Evolutionary conservation across 352 stramenopile species (phyloP).

Genomic region (Phytophthora pisi): DNA sequence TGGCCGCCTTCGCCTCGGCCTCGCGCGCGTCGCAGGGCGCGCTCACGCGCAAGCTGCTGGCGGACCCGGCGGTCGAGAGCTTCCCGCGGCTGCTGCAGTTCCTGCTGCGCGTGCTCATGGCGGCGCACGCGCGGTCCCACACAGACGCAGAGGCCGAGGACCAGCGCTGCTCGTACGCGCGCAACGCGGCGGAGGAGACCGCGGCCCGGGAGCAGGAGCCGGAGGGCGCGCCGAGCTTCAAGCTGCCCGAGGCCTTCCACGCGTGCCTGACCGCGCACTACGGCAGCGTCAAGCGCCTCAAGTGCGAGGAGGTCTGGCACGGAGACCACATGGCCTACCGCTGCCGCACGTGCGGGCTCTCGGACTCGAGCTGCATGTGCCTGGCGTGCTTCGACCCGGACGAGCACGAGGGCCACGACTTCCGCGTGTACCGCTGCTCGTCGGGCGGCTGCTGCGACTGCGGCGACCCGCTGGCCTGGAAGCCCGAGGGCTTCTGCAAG

Average conservation of each 20-base stretch:
- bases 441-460: conserved; percentile 86
- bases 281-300: conserved; percentile 71
- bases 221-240: conserved; percentile 38
- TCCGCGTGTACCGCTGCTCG: conserved; percentile 79
- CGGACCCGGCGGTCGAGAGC: conserved; percentile 18
- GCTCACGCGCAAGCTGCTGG: conserved; percentile 40
- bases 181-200: not conserved
- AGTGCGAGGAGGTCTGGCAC: conserved; percentile 89
- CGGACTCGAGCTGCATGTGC: conserved; percentile 90
- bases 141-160: not conserved
- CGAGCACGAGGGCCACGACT: conserved; percentile 84
- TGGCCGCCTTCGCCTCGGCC: conserved; percentile 49
- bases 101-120: conserved; percentile 66
- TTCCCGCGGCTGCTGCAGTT: conserved; percentile 70
- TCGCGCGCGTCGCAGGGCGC: conserved; percentile 46
- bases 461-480: conserved; percentile 80
- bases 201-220: conserved; percentile 12
- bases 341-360: conserved; percentile 80
- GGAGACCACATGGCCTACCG: conserved; percentile 89
- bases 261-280: conserved; percentile 57
- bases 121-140: conserved; percentile 48
- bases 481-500: conserved; percentile 79
- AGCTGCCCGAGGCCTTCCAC: conserved; percentile 47
- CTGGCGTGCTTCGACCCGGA: conserved; percentile 79
- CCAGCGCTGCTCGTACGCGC: conserved; percentile 10